phyloP scores from a whole-genome alignment of 2,329 filamentous ascomycete species.

The Microdochium bolleyi region DNA sequence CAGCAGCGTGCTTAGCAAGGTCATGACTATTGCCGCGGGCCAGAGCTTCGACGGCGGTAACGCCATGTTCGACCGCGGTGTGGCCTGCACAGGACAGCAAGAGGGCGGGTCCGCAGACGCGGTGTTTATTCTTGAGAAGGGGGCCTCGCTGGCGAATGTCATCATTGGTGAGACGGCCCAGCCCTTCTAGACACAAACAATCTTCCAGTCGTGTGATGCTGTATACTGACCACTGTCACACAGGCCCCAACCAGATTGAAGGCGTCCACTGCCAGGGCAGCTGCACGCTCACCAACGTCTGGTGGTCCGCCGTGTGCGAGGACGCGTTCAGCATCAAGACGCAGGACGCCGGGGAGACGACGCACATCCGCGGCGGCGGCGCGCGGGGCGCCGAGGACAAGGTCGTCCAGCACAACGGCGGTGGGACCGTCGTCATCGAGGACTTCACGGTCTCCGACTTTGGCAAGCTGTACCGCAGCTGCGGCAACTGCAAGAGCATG shows the following conservation, averaged over 20 bases:
- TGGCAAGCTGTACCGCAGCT: slow-evolving; percentile 41
- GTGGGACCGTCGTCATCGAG: slow-evolving; percentile 27
- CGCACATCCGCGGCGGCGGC: slow-evolving; percentile 32
- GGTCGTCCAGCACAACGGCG: slow-evolving; percentile 32
- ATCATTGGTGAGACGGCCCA: slow-evolving; percentile 27
- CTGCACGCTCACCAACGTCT: slow-evolving; percentile 30
- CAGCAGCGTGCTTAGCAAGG: background rate
- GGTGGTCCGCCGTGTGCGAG: slow-evolving; percentile 31
- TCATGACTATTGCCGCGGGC: background rate
- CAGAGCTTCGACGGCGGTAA: background rate
- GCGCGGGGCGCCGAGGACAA: slow-evolving; percentile 32
- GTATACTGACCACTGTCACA: background rate
- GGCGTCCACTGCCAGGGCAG: slow-evolving; percentile 41
- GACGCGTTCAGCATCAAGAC: slow-evolving; percentile 28
- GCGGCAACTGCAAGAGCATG: slow-evolving; percentile 37
- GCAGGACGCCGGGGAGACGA: slow-evolving; percentile 21
- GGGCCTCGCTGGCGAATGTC: slow-evolving; percentile 41
- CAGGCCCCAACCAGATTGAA: slow-evolving; percentile 36
- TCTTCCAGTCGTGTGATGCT: too few species aligned
- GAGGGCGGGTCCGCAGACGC: slow-evolving; percentile 22
- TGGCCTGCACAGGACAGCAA: slow-evolving; percentile 6
- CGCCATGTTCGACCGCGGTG: background rate
- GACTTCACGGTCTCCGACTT: slow-evolving; percentile 32
- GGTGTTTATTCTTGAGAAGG: slow-evolving; percentile 43
- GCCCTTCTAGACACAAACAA: too few species aligned